phyloP scores from a whole-genome alignment of 2,329 filamentous ascomycete genomes.

The Knoxdaviesia proteae region DNA sequence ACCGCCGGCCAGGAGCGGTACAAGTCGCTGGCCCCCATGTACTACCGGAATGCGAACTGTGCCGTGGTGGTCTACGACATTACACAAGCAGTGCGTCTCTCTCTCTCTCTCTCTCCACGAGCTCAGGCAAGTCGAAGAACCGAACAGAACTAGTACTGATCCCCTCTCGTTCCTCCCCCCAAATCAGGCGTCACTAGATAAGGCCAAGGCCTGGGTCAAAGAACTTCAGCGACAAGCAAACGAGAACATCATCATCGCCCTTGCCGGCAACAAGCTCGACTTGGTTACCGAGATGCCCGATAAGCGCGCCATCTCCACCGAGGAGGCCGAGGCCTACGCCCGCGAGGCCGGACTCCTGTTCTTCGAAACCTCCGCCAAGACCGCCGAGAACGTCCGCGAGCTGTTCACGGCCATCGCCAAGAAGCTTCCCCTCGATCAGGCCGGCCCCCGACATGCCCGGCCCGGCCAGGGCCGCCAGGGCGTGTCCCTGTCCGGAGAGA shows the following conservation, averaged over 20 bases:
- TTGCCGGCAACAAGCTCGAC: slow-evolving; percentile 96
- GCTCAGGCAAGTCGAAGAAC: too few species aligned
- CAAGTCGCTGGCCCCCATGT: slow-evolving; percentile 98
- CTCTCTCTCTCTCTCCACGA: slow-evolving; percentile 3
- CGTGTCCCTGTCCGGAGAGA: slow-evolving; percentile 35
- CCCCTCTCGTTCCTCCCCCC: slow-evolving; percentile 4
- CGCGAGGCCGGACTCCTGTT: slow-evolving; percentile 85
- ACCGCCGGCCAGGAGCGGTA: slow-evolving; percentile 97
- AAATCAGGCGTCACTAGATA: slow-evolving; percentile 74
- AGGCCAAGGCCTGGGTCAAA: slow-evolving; percentile 98
- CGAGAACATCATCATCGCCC: slow-evolving; percentile 97
- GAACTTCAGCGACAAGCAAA: slow-evolving; percentile 97
- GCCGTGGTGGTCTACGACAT: slow-evolving; percentile 99
- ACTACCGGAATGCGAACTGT: slow-evolving; percentile 98
- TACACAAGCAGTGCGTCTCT: slow-evolving; percentile 69
- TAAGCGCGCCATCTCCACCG: slow-evolving; percentile 76
- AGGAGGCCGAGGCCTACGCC: slow-evolving; percentile 88
- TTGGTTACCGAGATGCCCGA: slow-evolving; percentile 85
- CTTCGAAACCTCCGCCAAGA: slow-evolving; percentile 98
- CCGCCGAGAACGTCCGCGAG: slow-evolving; percentile 84
- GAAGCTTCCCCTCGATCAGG: slow-evolving; percentile 92
- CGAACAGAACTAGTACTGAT: background rate
- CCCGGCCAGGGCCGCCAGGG: slow-evolving; percentile 34
- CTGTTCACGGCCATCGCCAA: slow-evolving; percentile 95
- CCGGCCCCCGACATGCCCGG: slow-evolving; percentile 70